Evolutionary conservation across 1,284 basidiomycete species (phyloP).

Genomic region (Bjerkandera adusta): DNA sequence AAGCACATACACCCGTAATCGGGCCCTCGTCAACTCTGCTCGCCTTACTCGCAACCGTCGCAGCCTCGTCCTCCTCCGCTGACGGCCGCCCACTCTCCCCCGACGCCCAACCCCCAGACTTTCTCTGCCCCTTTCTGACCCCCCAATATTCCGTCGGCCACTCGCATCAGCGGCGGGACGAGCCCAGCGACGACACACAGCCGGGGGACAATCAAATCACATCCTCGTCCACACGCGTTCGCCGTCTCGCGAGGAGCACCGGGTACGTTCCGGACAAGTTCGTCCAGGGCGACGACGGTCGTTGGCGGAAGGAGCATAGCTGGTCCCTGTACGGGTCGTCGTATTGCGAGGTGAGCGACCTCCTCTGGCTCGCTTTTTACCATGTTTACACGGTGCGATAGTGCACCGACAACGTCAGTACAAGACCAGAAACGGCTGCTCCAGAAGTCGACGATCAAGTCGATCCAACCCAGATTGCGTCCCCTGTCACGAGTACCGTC

Average conservation of each 20-base stretch:
- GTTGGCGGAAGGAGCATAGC: slow-evolving; percentile 54
- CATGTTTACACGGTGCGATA: slow-evolving; percentile 10
- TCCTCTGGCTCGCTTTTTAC: slow-evolving; percentile 12
- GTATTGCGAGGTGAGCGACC: slow-evolving; percentile 39
- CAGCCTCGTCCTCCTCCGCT: slow-evolving; percentile 40
- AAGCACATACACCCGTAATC: neutral
- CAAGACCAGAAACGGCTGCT: slow-evolving; percentile 1
- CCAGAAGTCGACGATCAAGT: slow-evolving; percentile 17
- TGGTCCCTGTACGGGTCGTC: slow-evolving; percentile 66
- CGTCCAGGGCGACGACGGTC: slow-evolving; percentile 50
- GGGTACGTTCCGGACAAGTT: slow-evolving; percentile 53
- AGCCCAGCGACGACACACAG: slow-evolving; percentile 1
- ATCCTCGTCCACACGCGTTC: slow-evolving; percentile 18
- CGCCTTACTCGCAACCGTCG: slow-evolving; percentile 54
- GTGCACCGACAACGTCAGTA: slow-evolving; percentile 11
- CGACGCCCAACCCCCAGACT: slow-evolving; percentile 45
- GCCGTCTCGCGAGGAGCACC: slow-evolving; percentile 1
- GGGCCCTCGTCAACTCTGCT: slow-evolving; percentile 44
- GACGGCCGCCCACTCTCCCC: slow-evolving; percentile 42
- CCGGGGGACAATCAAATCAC: neutral
- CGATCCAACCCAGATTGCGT: slow-evolving; percentile 18
- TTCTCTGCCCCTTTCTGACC: slow-evolving; percentile 56
- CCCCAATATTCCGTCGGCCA: slow-evolving; percentile 11
- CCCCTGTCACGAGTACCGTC: neutral
- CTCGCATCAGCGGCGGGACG: slow-evolving; percentile 10